Evolutionary conservation across 2,329 filamentous ascomycete species (phyloP), one percentile per base, ranked within the genome.

Genomic region (Orbilia brochopaga): DNA sequence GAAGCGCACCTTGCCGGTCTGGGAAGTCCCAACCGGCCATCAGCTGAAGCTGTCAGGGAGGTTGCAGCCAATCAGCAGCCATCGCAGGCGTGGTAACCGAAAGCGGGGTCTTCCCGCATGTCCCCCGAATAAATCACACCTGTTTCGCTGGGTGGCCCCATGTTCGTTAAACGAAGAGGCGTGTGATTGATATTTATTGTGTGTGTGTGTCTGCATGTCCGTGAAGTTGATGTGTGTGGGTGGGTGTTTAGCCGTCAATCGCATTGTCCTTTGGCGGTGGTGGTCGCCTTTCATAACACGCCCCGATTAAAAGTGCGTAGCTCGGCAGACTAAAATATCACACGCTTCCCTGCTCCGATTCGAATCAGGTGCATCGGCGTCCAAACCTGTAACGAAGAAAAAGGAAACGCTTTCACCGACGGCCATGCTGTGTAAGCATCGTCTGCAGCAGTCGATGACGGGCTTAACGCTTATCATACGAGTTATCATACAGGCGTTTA

Each of bases 21-120:
- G 13, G 58, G 65, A 27, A 69, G 32, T 58, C 48, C 53, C 46
- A 69, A 55, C 57, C 65, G 65, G 64, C 32, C 17, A 51, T 51
- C 48, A 59, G 56, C 56, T 60, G 55, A 42, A 61, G 55, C 63
- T 62, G 51, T 52, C 57, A 62, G 48, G 40, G 24, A 3, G 5
- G 13, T 7, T 46, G n/a, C 53, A 42, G 23, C 57, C 52, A 67
- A 67, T 67, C 44, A 58, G n/a, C 21, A 37, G 23, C 42, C 19
- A 53, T 63, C 53, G 46, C 48, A 54, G 44, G 17, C 24, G 32
- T 40, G 35, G 51, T 54, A 67, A 24, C 58, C 53, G 53, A 69
- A 50, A 63, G 65, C 65, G 65, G 65, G 65, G 57, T 69, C 51
- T 56, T 67, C 63, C 56, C 63, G 63, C 63, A 67, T 67, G 63